Base-by-base conservation (phyloP, 257 asterid species). In the Nicotiana benthamiana region DNA sequence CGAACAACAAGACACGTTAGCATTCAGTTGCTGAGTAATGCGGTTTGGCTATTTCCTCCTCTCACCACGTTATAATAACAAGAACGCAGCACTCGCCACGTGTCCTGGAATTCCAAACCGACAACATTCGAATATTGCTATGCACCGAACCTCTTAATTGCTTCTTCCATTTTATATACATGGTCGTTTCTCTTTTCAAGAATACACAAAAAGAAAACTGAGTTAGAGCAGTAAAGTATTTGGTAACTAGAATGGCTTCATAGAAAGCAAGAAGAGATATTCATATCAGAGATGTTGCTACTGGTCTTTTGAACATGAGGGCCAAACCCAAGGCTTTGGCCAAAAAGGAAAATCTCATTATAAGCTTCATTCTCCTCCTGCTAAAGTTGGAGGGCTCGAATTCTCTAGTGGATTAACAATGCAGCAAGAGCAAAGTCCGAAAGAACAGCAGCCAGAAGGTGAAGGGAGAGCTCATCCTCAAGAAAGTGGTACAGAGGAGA, bases 201-300 rank as follows among this genome's bases (percentile, higher is more conserved):
- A 60, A 61, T 10, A 60, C 4, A 9, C 4, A 9, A 60, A 24
- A 24, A 24, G 1, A 46, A 18, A 36, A 36, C 57, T 12, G 57
- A 22, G 40, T 7, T 32, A 67, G 52, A 70, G 28, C 18, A 6
- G 26, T 24, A 32, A 32, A 6, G 27, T 34, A 22, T 59, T 28
- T 52, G 9, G 10, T 27, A 28, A 32, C 6, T 13, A 75, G 26
- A 75, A 86, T 90, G 92, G 87, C 94, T 16, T 80, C 92, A 4
- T 84, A 88, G 57, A 87, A 92, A 78, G 18, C 76, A 75, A 89
- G 86, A 75, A 87, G 87, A 77, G 89, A 90, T 9, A 13, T 79
- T 12, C 36, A 12, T 28, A 4, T 79, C 3, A 40, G 1, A 18
- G 51, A 27, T 63, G 68, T 51, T 18, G 40, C 36, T 20, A 68